A percentile compares a stretch with the other conserved stretches of the same genome.
phyloP scores from a whole-genome alignment of 148 eudicot genomes.

The Polygonum maritimum region DNA sequence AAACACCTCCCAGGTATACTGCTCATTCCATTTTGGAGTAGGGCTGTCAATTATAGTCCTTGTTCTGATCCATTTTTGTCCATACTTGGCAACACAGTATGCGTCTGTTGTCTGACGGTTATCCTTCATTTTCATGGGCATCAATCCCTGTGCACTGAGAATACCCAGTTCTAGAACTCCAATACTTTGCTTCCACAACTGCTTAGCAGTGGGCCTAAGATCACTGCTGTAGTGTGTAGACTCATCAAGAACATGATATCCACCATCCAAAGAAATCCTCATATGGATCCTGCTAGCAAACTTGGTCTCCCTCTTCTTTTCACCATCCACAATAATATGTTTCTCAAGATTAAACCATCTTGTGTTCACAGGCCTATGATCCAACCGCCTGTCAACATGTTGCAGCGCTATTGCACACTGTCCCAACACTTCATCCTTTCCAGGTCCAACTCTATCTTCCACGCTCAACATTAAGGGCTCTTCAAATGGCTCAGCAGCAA shows the following conservation, averaged over 20 bases:
- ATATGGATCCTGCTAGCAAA: constrained; percentile 49
- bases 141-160: constrained; percentile 46
- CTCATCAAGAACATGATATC: constrained; percentile 58
- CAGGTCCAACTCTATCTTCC: constrained; percentile 37
- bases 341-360: constrained; percentile 51
- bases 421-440: constrained; percentile 46
- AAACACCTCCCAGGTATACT: constrained; percentile 65
- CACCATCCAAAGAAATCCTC: constrained; percentile 57
- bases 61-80: constrained; percentile 66
- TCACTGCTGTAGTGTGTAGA: constrained; percentile 61
- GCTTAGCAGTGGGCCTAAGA: constrained; percentile 58
- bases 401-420: constrained; percentile 31
- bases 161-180: constrained; percentile 58
- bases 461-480: constrained; percentile 48
- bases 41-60: constrained; percentile 61
- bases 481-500: constrained; percentile 70
- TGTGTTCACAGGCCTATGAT: constrained; percentile 38
- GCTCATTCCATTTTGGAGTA: constrained; percentile 59
- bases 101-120: constrained; percentile 47
- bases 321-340: constrained; percentile 38
- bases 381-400: constrained; percentile 41
- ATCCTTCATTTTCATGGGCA: constrained; percentile 57
- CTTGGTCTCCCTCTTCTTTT: constrained; percentile 44
- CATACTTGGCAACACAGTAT: constrained; percentile 66
- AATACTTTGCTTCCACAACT: constrained; percentile 48